phyloP scores from a whole-genome alignment of 331 rosid genomes.

The Acacia concinna region DNA sequence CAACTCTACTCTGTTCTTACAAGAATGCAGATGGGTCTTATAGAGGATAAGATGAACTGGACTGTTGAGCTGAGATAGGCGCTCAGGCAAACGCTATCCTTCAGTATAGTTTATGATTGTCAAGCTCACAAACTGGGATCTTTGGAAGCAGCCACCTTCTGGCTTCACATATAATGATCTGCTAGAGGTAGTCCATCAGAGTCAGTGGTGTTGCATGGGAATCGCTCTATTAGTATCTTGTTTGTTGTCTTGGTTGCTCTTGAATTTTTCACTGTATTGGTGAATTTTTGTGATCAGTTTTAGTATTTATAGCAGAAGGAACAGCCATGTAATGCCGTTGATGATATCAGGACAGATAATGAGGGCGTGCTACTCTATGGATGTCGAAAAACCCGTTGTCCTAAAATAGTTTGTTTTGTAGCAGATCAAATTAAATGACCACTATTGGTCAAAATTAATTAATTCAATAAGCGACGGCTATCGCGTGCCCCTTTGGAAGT shows the following conservation, averaged over 20 bases:
- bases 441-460: background rate
- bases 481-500: background rate
- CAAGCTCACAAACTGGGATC: constrained; percentile 2
- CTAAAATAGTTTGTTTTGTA: background rate
- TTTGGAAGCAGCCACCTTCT: background rate
- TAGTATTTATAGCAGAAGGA: background rate
- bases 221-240: background rate
- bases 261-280: background rate
- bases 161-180: constrained; percentile 20
- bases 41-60: constrained; percentile 74
- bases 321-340: background rate
- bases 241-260: constrained; percentile 31
- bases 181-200: constrained; percentile 36
- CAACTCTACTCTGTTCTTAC: constrained; percentile 71
- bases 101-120: background rate
- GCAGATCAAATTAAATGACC: background rate
- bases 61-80: constrained; percentile 64
- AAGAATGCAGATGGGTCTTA: constrained; percentile 79
- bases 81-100: background rate
- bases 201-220: constrained; percentile 15
- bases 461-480: background rate
- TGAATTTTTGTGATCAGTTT: background rate
- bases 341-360: background rate
- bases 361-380: background rate
- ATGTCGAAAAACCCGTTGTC: background rate